These are phyloP conservation scores for Saccharomycopsis babjevae DNA, from an alignment of 805 yeast species.

Conservation along the genomic window DNA sequence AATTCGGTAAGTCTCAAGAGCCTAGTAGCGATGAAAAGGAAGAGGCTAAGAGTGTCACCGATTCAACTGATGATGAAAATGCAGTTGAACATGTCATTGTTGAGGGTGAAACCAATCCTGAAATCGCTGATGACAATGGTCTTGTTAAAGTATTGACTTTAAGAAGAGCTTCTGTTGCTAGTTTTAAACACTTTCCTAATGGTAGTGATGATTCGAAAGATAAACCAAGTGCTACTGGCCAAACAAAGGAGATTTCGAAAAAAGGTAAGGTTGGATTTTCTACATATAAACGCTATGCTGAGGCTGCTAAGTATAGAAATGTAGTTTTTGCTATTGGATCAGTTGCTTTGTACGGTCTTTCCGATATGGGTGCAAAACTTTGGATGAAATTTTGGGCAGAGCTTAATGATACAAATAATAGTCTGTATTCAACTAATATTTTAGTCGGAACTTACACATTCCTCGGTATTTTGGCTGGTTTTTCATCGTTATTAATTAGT, in stretches of 20 bases:
- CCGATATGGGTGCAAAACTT: conserved; percentile 38
- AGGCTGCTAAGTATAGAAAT: conserved; percentile 48
- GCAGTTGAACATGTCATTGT: conserved; percentile 13
- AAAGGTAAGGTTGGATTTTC: conserved; percentile 48
- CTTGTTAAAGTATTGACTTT: conserved; percentile 22
- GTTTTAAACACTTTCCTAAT: conserved; percentile 35
- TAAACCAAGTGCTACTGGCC: conserved; percentile 31
- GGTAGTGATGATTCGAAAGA: conserved; percentile 17
- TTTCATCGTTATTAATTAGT: conserved; percentile 37
- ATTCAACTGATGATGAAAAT: conserved; percentile 19
- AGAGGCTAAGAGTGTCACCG: conserved; percentile 22
- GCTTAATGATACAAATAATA: conserved; percentile 29
- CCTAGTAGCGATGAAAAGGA: conserved; percentile 21
- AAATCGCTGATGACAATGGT: conserved; percentile 6
- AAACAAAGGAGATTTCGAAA: conserved; percentile 42
- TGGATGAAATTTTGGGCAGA: conserved; percentile 70
- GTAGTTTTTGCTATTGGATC: conserved; percentile 31
- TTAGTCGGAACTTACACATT: conserved; percentile 42
- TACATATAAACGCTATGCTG: conserved; percentile 44
- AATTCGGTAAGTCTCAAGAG: conserved; percentile 13
- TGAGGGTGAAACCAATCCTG: conserved; percentile 11
- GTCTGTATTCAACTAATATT: conserved; percentile 20
- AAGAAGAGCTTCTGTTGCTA: conserved; percentile 56
- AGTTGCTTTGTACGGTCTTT: conserved; percentile 29
- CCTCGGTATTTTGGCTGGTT: conserved; percentile 44